A percentile compares a stretch with the other conserved stretches of the same genome.
Conservation (phyloP, 2,329 filamentous ascomycete species). For the Diplodia mutila region DNA sequence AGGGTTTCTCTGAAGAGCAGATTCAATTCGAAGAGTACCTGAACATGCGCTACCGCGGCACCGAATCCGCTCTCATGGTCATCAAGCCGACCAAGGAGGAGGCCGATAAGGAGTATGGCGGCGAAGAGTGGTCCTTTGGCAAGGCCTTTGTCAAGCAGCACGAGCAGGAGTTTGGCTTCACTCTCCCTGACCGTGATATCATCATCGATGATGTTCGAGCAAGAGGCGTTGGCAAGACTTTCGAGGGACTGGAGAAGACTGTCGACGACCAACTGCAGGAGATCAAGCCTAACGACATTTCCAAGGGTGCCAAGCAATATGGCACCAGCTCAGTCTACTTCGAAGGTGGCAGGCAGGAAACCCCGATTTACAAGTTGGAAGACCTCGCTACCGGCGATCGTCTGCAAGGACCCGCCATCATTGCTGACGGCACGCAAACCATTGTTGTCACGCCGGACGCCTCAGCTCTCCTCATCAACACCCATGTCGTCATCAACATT, state of each 20-base stretch:
- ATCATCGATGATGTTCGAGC: constrained; percentile 90
- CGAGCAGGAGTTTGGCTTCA: constrained; percentile 92
- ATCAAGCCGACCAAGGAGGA: constrained; percentile 71
- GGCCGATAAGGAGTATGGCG: constrained; percentile 60
- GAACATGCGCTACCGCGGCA: constrained; percentile 90
- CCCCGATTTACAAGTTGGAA: constrained; percentile 81
- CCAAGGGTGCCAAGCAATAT: constrained; percentile 66
- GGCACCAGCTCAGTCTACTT: constrained; percentile 78
- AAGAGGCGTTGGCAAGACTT: constrained; percentile 86
- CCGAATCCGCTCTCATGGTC: constrained; percentile 89
- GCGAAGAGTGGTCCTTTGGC: constrained; percentile 79
- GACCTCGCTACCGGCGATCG: constrained; percentile 73
- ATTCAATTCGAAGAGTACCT: constrained; percentile 90
- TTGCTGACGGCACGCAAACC: constrained; percentile 87
- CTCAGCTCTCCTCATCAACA: constrained; percentile 76
- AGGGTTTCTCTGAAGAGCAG: constrained; percentile 75
- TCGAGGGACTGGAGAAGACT: constrained; percentile 76
- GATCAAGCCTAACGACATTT: constrained; percentile 62
- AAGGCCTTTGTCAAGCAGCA: constrained; percentile 85
- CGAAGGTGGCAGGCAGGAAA: constrained; percentile 75
- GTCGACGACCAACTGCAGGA: constrained; percentile 81
- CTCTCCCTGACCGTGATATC: constrained; percentile 80
- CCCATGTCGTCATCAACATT: constrained; percentile 87
- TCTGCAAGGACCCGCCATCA: constrained; percentile 78
- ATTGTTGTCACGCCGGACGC: constrained; percentile 84